phyloP scores from a whole-genome alignment of 306 rosid species.

The Rosa rugosa region DNA sequence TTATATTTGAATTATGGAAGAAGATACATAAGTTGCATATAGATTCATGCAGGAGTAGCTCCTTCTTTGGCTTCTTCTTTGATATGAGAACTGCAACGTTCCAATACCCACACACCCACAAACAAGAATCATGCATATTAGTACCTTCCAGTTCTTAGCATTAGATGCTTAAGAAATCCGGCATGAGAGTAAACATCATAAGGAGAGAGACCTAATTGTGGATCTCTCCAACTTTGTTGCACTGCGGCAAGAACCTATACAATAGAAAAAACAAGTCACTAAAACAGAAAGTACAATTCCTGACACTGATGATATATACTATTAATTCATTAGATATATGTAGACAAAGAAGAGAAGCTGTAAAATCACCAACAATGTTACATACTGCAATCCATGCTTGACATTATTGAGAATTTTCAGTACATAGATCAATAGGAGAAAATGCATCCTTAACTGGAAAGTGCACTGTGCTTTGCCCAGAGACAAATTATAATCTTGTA shows the following conservation, averaged over 20 bases:
- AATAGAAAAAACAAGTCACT: slow-evolving; percentile 33
- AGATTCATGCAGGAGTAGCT: not conserved
- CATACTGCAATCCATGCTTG: not conserved
- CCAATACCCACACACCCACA: not conserved
- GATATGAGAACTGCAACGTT: not conserved
- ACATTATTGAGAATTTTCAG: not conserved
- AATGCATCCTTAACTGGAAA: not conserved
- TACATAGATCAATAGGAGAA: not conserved
- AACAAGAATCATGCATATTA: not conserved
- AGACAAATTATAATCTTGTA: not conserved
- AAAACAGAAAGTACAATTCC: not conserved
- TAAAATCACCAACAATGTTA: not conserved
- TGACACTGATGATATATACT: not conserved
- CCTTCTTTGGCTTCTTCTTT: not conserved
- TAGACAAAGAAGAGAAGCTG: not conserved
- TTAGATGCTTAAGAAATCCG: slow-evolving; percentile 93
- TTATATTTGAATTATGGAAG: not conserved
- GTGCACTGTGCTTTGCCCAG: not conserved
- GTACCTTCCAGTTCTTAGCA: slow-evolving; percentile 96
- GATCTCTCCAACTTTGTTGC: slow-evolving; percentile 92
- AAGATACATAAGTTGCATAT: not conserved
- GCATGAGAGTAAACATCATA: slow-evolving; percentile 69
- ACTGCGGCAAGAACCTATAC: slow-evolving; percentile 77
- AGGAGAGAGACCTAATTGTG: slow-evolving; percentile 74
- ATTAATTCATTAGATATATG: not conserved